Evolutionary conservation across 345 rosid species (phyloP), one percentile per base, ranked within the genome.

Genomic region (Diplotaxis tenuifolia): DNA sequence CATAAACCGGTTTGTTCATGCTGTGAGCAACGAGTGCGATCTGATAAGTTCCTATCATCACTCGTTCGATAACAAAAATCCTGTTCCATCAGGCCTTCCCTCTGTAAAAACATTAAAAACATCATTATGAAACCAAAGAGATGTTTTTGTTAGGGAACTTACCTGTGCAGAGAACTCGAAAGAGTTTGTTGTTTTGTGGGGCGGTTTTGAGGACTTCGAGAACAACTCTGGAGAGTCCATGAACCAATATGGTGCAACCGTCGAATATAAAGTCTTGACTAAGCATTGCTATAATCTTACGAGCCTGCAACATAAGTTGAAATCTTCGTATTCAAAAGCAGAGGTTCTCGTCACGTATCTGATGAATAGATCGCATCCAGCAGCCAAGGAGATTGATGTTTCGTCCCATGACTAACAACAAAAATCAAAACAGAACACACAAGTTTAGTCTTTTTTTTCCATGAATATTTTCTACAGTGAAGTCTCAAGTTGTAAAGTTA

Each of bases 11-110:
- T 78, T 94, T 94, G 75, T 79, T 91, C 97, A 94, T 91, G 84
- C 90, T 86, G 78, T 88, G 91, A 9, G 97, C 93, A 12, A 91
- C 89, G 34, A 94, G 77, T 9, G 98, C 97, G 45, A 88, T 91
- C 80, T 91, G 96, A 74, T 89, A 91, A 0, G 98, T 89, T 7
- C 98, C 97, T 95, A 94, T 94, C 98, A 94, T 88, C n/a, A n/a
- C 84, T 94, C 98, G 61, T 84, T 91, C n/a, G 98, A 83, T 79
- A 94, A 78, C 70, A 88, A 81, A 62, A 93, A 75, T 31, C 97
- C 98, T 76, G 97, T 79, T 64, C 93, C 79, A 75, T 91, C 97
- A 0, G 98, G 98, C 82, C 97, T 89, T 75, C 98, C 98, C 87
- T 91, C 98, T 94, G 83, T 68, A 82, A 31, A n/a, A n/a, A n/a